phyloP scores from a whole-genome alignment of 257 asterid species.

The Plantago major region DNA sequence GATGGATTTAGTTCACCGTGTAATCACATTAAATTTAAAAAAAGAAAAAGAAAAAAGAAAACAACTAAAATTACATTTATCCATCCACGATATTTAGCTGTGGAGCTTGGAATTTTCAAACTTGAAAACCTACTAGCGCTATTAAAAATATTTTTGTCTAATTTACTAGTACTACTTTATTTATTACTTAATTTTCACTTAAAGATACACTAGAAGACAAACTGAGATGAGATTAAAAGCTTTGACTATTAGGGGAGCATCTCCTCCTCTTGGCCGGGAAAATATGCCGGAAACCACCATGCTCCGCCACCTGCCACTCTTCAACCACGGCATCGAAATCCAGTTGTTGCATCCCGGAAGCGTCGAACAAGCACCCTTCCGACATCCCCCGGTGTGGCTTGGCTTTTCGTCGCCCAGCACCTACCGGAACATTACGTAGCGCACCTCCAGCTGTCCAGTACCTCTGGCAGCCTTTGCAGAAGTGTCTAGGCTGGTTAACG shows the following conservation, averaged over 20 bases:
- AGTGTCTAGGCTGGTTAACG: constrained; percentile 93
- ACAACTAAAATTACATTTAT: too few relatives aligned
- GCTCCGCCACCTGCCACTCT: constrained; percentile 50
- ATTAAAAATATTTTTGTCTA: neutral
- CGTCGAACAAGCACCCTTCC: constrained; percentile 50
- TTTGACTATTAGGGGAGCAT: constrained; percentile 51
- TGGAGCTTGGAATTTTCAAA: neutral
- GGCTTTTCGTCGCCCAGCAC: constrained; percentile 83
- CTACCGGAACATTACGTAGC: constrained; percentile 82
- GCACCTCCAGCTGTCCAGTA: constrained; percentile 99
- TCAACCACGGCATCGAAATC: constrained; percentile 38
- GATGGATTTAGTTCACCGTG: too few relatives aligned
- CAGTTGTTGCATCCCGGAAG: constrained; percentile 32
- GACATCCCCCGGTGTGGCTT: constrained; percentile 50
- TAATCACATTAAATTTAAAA: too few relatives aligned
- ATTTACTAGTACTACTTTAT: neutral
- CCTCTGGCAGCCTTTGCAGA: constrained; percentile 80
- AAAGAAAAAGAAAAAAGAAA: too few relatives aligned
- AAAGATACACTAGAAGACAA: constrained; percentile 35
- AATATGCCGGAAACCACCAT: constrained; percentile 32
- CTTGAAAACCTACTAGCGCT: neutral
- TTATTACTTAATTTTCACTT: neutral
- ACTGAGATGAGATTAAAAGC: constrained; percentile 31
- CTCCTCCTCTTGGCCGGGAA: constrained; percentile 63
- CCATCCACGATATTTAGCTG: too few relatives aligned